A percentile compares a stretch with the other conserved stretches of the same genome.
phyloP scores from a whole-genome alignment of 352 stramenopile species.

The Aphanomyces invadans region DNA sequence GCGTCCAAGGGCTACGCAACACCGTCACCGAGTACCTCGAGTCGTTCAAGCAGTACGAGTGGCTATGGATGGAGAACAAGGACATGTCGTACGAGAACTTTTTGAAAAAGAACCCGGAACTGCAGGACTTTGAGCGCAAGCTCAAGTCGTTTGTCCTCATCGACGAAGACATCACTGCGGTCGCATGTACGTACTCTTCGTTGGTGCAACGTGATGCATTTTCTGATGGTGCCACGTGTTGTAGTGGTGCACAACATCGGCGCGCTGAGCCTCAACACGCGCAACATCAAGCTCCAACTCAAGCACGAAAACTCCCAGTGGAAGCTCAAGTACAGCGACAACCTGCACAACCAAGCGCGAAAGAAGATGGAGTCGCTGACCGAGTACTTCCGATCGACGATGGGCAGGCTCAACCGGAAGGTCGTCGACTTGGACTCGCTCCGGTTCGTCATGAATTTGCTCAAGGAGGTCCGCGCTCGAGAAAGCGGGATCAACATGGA shows the following conservation, averaged over 20 bases:
- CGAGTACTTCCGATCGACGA: conserved; percentile 94
- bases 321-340: conserved; percentile 97
- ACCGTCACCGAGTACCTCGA: conserved; percentile 96
- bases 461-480: conserved; percentile 95
- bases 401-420: conserved; percentile 90
- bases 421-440: conserved; percentile 95
- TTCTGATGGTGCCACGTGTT: conserved; percentile 25
- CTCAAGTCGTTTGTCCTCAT: conserved; percentile 94
- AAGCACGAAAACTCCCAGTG: conserved; percentile 94
- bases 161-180: conserved; percentile 90
- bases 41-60: conserved; percentile 94
- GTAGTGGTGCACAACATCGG: conserved; percentile 93
- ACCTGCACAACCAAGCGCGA: conserved; percentile 91
- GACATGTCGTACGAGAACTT: conserved; percentile 93
- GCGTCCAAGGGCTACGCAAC: conserved; percentile 95
- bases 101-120: conserved; percentile 87
- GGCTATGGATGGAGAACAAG: conserved; percentile 98
- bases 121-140: conserved; percentile 96
- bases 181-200: conserved; percentile 30
- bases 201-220: not conserved
- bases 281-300: conserved; percentile 95
- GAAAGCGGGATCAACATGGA: conserved; percentile 98
- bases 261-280: conserved; percentile 94
- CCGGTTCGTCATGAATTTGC: conserved; percentile 95
- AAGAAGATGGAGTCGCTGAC: conserved; percentile 91